Base-by-base conservation (phyloP, 2,329 filamentous ascomycete species). In the Cladosporium phlei region DNA sequence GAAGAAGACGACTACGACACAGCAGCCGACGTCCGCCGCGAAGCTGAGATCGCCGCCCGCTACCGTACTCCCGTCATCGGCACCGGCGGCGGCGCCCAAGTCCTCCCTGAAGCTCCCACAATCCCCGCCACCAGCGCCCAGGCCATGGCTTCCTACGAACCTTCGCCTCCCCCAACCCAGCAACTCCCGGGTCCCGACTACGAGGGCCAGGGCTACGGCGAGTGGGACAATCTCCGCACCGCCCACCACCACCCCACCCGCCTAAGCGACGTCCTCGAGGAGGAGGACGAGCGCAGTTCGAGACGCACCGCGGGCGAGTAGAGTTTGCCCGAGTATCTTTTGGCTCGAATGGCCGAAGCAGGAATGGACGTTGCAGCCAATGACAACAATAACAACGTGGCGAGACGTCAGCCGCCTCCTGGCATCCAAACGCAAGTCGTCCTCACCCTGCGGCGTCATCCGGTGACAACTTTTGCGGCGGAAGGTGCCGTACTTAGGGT, bases 261-360 rank as follows among this genome's bases (percentile, higher is more conserved):
- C 47, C 72, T 95, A 52, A 95, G 88, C 64, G 89, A 95, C 67
- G 89, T 95, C 21, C 76, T 93, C 61, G 88, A 88, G 61, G 85
- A 94, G 53, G 87, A 93, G 55, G 88, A 94, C 67, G 60, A 64
- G 52, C 54, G 61, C 38, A 63, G 64, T 47, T 60, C 56, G 47
- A 49, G 64, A 22, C 56, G 61, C 21, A 66, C 61, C 32, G 55
- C 52, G 9, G 56, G 40, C 40, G 40, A 44, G 30, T 44, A 44
- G 40, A 27, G 16, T 35, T 44, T 30, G 40, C 28, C 28, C 16
- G 38, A 40, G n/a, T n/a, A n/a, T n/a, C n/a, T n/a, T n/a, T n/a
- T n/a, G n/a, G n/a, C n/a, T n/a, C n/a, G n/a, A n/a, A n/a, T n/a
- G n/a, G n/a, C n/a, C n/a, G n/a, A n/a, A n/a, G n/a, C n/a, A n/a